Base-by-base conservation (phyloP, 805 yeast species). In the Cyberlindnera maclurae region DNA sequence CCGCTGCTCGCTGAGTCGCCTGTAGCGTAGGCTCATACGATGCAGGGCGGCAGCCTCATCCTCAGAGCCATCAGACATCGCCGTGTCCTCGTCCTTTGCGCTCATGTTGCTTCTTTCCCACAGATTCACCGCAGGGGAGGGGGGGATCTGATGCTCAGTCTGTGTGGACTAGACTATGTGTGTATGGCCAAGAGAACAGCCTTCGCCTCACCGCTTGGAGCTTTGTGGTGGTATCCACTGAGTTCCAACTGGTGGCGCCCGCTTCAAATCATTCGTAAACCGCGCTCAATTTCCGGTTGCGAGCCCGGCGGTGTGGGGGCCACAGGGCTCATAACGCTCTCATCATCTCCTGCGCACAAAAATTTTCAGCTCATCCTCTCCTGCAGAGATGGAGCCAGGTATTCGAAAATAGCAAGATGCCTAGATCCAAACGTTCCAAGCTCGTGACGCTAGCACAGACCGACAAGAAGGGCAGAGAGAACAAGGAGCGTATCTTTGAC, bases 341-440 rank as follows among this genome's bases (percentile, higher is more conserved):
- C 10, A 34, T 40, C 43, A 40, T 36, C 43, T 12, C 29, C 7
- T 11, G 12, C 12, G 34, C 37, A 13, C 37, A 18, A 32, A 37
- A 37, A 37, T 26, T 37, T 37, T 37, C 31, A 22, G 13, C 24
- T 20, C 24, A n/a, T 8, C 24, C 8, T 20, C 24, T 20, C 24
- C 24, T 20, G n/a, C n/a, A n/a, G n/a, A 20, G 24, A 6, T 20
- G 24, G 24, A 20, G 8, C 8, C 8, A 8, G 24, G 24, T 8
- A 5, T 20, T 20, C 5, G 5, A 20, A 22, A 12, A 32, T 22
- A 26, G 16, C 29, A 67, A 50, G 42, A 90, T 90, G 98, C 97
- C 98, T 46, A 86, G 95, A 75, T 88, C 97, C 28, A 89, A 80
- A 62, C 90, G 97, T 76, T 82, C 96, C 51, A 93, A 86, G 79